Evolutionary conservation across 176 grass and related monocot genomes (phyloP).

Genomic region (Carex parvula): DNA sequence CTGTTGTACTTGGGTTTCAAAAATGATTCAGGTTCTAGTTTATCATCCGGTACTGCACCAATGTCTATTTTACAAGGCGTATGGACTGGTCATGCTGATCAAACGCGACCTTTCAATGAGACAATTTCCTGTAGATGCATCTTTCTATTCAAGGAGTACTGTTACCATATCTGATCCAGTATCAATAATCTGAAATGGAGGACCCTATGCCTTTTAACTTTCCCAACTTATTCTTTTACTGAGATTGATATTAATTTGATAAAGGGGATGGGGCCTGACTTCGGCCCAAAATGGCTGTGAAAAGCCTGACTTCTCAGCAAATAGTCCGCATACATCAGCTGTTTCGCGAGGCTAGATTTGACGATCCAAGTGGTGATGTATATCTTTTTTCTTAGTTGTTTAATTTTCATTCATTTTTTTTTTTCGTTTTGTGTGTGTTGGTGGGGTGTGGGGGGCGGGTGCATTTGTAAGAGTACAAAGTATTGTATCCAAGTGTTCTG

Average conservation of each 20-base stretch:
- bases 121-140: not conserved
- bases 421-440: not conserved
- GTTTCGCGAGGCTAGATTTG: constrained; percentile 96
- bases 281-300: constrained; percentile 62
- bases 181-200: not conserved
- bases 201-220: not conserved
- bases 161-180: not conserved
- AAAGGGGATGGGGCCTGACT: constrained; percentile 94
- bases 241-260: constrained; percentile 24
- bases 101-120: not conserved
- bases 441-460: not conserved
- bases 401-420: not conserved
- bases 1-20: not conserved
- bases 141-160: not conserved
- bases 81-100: not conserved
- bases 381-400: constrained; percentile 8
- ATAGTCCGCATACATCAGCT: constrained; percentile 92
- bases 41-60: not conserved
- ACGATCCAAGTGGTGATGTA: constrained; percentile 95
- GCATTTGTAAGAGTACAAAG: not conserved
- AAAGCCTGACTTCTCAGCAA: constrained; percentile 70
- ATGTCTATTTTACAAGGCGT: not conserved
- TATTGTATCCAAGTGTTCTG: not conserved
- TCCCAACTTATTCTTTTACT: not conserved
- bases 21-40: constrained; percentile 11